These are phyloP conservation scores for Adansonia grandidieri DNA, from an alignment of 441 rosid species.

Conservation along the genomic window DNA sequence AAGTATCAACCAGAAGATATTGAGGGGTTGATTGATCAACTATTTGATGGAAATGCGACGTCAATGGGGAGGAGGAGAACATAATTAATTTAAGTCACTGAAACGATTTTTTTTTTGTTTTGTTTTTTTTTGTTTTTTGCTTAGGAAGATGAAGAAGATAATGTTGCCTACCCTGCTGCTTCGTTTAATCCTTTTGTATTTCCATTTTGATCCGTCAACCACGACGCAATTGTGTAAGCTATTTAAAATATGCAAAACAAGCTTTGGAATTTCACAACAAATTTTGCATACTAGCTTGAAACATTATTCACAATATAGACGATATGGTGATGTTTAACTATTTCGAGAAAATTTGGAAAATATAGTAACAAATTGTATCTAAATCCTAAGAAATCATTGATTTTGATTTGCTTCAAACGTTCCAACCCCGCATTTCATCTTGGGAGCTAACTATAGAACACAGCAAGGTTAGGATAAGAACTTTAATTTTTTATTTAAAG, in stretches of 20 bases:
- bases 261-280: neutral
- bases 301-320: too few relatives aligned
- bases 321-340: too few relatives aligned
- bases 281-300: neutral
- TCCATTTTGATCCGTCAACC: neutral
- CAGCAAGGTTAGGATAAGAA: too few relatives aligned
- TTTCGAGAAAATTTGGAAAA: too few relatives aligned
- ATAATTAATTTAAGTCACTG: constrained; percentile 19
- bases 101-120: neutral
- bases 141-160: neutral
- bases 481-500: too few relatives aligned
- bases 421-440: too few relatives aligned
- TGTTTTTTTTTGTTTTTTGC: neutral
- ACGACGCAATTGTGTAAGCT: neutral
- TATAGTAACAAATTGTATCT: too few relatives aligned
- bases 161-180: neutral
- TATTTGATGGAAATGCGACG: constrained; percentile 71
- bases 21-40: constrained; percentile 67
- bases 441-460: too few relatives aligned
- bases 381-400: too few relatives aligned
- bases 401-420: too few relatives aligned
- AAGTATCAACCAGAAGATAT: constrained; percentile 91
- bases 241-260: neutral
- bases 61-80: constrained; percentile 55
- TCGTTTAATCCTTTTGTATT: neutral